phyloP scores from a whole-genome alignment of 805 yeast genomes.

The Pachysolen tannophilus region DNA sequence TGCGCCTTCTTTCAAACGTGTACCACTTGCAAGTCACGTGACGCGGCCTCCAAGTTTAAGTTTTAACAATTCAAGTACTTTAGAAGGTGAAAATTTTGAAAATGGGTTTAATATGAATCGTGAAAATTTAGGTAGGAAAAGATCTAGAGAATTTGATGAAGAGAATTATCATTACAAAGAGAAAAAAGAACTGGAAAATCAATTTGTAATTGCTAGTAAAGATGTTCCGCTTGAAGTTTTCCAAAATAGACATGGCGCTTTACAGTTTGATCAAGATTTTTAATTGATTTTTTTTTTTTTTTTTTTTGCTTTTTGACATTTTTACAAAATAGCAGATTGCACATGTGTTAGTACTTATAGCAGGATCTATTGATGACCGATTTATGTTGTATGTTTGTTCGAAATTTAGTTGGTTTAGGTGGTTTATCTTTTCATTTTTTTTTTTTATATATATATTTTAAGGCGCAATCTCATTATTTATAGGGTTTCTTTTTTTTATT shows the following conservation, averaged over 20 bases:
- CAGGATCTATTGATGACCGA: too few relatives aligned
- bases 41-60: conserved; percentile 36
- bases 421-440: not conserved
- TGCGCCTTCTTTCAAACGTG: conserved; percentile 19
- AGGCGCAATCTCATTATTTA: too few relatives aligned
- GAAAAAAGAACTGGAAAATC: conserved; percentile 1
- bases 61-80: conserved; percentile 35
- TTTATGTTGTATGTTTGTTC: not conserved
- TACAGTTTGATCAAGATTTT: conserved; percentile 42
- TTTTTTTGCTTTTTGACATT: not conserved
- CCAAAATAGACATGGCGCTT: conserved; percentile 32
- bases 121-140: not conserved
- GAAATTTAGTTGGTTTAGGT: not conserved
- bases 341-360: too few relatives aligned
- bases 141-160: conserved; percentile 3
- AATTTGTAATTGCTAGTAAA: conserved; percentile 11
- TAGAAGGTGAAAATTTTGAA: conserved; percentile 13
- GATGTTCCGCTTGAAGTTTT: conserved; percentile 16
- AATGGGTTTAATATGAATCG: conserved; percentile 1
- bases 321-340: too few relatives aligned
- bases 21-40: conserved; percentile 33
- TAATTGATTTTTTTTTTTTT: conserved; percentile 14
- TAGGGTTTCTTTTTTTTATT: too few relatives aligned
- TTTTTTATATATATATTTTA: too few relatives aligned
- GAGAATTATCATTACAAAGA: not conserved